Percentiles rank a stretch among this genome's conserved stretches.
Evolutionary conservation across 2,329 filamentous ascomycete species (phyloP).

Genomic region (Aspergillus nomiae): DNA sequence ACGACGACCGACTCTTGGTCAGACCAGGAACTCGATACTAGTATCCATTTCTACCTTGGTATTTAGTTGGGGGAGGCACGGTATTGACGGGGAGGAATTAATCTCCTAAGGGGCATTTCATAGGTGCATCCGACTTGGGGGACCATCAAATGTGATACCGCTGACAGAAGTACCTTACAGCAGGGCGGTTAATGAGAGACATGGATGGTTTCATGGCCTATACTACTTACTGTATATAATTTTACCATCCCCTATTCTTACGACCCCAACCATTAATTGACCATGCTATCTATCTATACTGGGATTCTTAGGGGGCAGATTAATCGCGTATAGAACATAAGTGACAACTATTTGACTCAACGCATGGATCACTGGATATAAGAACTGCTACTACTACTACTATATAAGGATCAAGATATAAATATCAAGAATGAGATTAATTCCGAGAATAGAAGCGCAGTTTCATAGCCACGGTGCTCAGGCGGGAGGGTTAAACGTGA

Average conservation of each 20-base stretch:
- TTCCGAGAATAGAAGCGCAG: not conserved
- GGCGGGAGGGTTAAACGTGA: not conserved
- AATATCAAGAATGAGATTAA: not conserved
- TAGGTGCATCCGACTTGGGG: not conserved
- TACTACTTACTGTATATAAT: too few species aligned
- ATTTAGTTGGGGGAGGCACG: not conserved
- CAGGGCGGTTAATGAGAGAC: not conserved
- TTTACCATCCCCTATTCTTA: not conserved
- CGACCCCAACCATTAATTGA: not conserved
- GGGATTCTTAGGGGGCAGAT: not conserved
- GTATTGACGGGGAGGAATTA: not conserved
- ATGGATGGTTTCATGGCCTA: not conserved
- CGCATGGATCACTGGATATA: not conserved
- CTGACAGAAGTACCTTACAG: not conserved
- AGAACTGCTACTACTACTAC: not conserved
- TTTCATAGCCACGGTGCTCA: not conserved
- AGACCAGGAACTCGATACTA: not conserved
- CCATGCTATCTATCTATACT: not conserved
- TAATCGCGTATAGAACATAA: not conserved
- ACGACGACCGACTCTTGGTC: not conserved
- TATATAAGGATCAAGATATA: not conserved
- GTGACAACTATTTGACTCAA: not conserved
- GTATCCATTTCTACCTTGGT: too few species aligned
- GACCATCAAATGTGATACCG: not conserved
- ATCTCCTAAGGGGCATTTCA: not conserved